Evolutionary conservation across 2,329 filamentous ascomycete genomes (phyloP).

Genomic region (Xylaria sp.): DNA sequence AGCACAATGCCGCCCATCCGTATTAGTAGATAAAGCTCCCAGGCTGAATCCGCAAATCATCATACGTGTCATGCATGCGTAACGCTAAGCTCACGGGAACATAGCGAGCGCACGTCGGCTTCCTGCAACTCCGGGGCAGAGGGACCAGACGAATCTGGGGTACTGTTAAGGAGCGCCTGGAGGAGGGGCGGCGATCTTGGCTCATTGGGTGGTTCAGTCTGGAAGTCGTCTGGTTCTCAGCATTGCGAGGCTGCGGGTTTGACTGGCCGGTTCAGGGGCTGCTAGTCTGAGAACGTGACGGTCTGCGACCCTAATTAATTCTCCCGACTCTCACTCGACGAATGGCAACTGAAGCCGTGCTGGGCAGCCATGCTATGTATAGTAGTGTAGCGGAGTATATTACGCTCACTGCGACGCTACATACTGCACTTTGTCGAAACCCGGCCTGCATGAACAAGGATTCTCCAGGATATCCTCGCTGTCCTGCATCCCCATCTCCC

Average conservation of each 20-base stretch:
- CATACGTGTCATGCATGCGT: conserved; percentile 37
- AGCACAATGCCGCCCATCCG: conserved; percentile 17
- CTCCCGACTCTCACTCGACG: conserved; percentile 28
- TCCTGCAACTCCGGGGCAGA: conserved; percentile 32
- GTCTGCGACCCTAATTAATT: conserved; percentile 15
- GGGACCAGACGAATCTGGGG: conserved; percentile 36
- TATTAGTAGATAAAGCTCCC: conserved; percentile 6
- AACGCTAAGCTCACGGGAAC: conserved; percentile 35
- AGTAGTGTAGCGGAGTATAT: neutral
- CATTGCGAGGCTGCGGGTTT: conserved; percentile 32
- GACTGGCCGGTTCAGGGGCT: conserved; percentile 33
- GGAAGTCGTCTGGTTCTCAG: conserved; percentile 4
- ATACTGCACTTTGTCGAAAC: conserved; percentile 14
- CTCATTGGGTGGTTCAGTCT: conserved; percentile 26
- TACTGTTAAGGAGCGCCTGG: conserved; percentile 30
- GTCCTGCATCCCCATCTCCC: conserved; percentile 22
- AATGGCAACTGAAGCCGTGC: conserved; percentile 19
- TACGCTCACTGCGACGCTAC: conserved; percentile 7
- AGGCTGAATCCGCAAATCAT: conserved; percentile 15
- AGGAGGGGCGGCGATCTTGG: conserved; percentile 21
- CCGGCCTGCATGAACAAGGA: conserved; percentile 34
- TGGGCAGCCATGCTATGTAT: conserved; percentile 15
- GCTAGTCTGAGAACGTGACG: conserved; percentile 15
- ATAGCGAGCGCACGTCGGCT: conserved; percentile 30
- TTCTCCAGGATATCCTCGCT: conserved; percentile 36